phyloP scores from a whole-genome alignment of 202 grass and related monocot genomes.

The Setaria italica region DNA sequence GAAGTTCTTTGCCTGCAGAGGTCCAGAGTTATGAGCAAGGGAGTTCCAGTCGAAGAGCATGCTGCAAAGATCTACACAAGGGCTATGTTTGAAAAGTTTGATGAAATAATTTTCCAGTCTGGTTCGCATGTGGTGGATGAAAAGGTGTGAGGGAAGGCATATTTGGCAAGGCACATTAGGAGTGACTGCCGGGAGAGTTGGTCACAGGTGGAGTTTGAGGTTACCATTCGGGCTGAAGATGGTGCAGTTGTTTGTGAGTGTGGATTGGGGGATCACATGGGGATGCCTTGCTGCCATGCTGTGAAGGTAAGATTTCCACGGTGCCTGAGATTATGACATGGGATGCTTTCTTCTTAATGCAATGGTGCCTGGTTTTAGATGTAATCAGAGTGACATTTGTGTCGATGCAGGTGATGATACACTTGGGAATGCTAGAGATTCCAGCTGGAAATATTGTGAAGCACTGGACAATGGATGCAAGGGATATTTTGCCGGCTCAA shows the following conservation, averaged over 20 bases:
- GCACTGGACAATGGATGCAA: constrained; percentile 18
- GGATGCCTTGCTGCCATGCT: constrained; percentile 37
- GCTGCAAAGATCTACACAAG: constrained; percentile 32
- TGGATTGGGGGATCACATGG: constrained; percentile 19
- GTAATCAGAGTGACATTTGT: constrained; percentile 5
- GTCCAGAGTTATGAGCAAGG: constrained; percentile 14
- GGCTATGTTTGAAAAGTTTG: constrained; percentile 32
- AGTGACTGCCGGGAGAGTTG: background rate
- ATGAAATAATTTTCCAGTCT: constrained; percentile 5
- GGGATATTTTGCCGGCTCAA: background rate
- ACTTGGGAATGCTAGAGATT: constrained; percentile 36
- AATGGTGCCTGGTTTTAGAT: background rate
- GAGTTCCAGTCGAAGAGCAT: constrained; percentile 34
- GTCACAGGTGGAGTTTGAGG: constrained; percentile 36
- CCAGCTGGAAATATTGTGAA: constrained; percentile 24
- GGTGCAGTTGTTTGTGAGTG: constrained; percentile 30
- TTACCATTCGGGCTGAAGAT: constrained; percentile 24
- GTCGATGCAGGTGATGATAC: constrained; percentile 36
- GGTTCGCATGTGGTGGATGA: constrained; percentile 24
- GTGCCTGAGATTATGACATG: background rate
- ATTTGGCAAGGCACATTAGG: constrained; percentile 6
- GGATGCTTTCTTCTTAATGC: background rate
- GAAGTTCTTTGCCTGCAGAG: background rate
- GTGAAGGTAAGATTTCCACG: constrained; percentile 21
- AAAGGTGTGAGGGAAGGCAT: constrained; percentile 30